Evolutionary conservation across 2,329 filamentous ascomycete species (phyloP), one percentile per base, ranked within the genome.

Genomic region (Monilinia aucupariae): DNA sequence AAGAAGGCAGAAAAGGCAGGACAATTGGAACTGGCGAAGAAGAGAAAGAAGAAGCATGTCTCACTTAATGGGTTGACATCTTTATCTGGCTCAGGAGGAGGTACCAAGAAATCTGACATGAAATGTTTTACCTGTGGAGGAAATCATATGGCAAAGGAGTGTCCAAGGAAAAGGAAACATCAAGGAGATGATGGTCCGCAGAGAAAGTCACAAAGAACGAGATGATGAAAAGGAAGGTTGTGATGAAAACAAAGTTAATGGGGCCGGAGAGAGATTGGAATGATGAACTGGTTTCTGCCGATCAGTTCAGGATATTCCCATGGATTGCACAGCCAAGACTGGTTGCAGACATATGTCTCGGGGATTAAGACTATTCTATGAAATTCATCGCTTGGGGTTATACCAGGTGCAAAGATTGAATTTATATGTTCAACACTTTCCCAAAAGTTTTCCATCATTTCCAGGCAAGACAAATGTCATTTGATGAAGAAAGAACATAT

Each of bases 31-130:
- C 74, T 86, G 22, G 81, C 83, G 9, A 82, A 84, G 49, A 81
- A 82, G 71, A 78, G 85, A 51, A 81, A 83, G 69, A 85, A 85
- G 73, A 88, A 87, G 73, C 84, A 88, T 62, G 79, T 90, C 59
- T 86, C 87, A 65, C 75, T 91, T 62, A 87, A 87, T 15, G 54
- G 79, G 30, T 72, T 86, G 62, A 81, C 79, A 5, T 87, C 85
- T 1, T 84, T 90, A 53, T 89, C 86, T 64, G 78, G 78, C 47
- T 74, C 75, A 48, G 61, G 64, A 72, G 71, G 65, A 62, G 67
- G 67, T 63, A 69, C 67, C 65, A 73, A 34, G 6, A 47, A 74
- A 54, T 61, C 59, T 20, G 66, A 51, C 17, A 64, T 63, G 45
- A 43, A 54, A 43, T 90, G 88, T 72, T 84, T 82, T 74, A 80